These are phyloP conservation scores for Saccharomycopsis fibuligera DNA, from an alignment of 805 yeast species.

Conservation along the genomic window DNA sequence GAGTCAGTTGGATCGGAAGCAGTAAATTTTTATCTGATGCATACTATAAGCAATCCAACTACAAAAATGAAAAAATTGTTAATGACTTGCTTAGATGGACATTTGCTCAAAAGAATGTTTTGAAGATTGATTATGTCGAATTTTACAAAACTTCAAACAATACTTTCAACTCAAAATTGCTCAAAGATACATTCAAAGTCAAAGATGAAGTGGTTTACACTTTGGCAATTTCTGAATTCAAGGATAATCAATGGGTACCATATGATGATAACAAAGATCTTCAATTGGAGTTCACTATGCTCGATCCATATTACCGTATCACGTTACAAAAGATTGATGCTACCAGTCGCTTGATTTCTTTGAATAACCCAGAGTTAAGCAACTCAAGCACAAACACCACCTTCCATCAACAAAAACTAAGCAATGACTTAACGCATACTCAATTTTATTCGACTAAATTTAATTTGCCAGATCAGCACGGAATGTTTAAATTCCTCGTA, in stretches of 20 bases:
- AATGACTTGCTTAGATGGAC: conserved; percentile 59
- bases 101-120: conserved; percentile 59
- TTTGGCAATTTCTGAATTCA: conserved; percentile 43
- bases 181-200: conserved; percentile 51
- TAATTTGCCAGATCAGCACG: conserved; percentile 90
- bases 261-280: conserved; percentile 47
- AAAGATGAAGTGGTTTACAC: conserved; percentile 60
- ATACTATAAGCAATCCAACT: conserved; percentile 24
- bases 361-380: conserved; percentile 7
- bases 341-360: conserved; percentile 8
- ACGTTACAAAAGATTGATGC: conserved; percentile 41
- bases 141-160: conserved; percentile 21
- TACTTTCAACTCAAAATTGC: conserved; percentile 27
- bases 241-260: conserved; percentile 58
- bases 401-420: neutral
- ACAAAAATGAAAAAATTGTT: conserved; percentile 34
- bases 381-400: conserved; percentile 14
- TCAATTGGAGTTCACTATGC: conserved; percentile 81
- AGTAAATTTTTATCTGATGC: conserved; percentile 42
- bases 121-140: conserved; percentile 46
- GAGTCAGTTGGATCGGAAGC: conserved; percentile 80
- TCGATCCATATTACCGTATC: conserved; percentile 91
- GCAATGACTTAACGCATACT: neutral
- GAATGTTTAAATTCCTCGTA: conserved; percentile 81
- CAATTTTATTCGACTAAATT: conserved; percentile 35